These are phyloP conservation scores for Calonectria leucothoes DNA, from an alignment of 2,329 filamentous ascomycete genomes.

Conservation along the genomic window DNA sequence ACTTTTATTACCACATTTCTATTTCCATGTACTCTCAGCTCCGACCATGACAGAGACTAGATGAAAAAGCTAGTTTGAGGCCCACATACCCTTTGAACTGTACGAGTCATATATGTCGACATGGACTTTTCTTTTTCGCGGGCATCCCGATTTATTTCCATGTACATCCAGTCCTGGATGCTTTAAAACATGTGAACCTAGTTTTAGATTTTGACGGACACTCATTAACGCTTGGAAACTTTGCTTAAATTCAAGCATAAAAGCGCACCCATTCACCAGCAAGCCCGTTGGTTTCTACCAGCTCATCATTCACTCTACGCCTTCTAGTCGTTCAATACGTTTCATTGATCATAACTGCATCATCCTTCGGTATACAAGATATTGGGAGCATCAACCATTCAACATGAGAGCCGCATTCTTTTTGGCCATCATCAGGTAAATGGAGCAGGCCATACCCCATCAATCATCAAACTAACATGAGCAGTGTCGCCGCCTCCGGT, in stretches of 20 bases:
- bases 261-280: background rate
- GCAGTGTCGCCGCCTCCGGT: background rate
- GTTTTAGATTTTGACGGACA: background rate
- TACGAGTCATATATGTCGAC: too few relatives aligned
- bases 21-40: too few relatives aligned
- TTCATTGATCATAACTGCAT: too few relatives aligned
- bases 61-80: too few relatives aligned
- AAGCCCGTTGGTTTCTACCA: background rate
- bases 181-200: background rate
- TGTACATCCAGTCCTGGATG: too few relatives aligned
- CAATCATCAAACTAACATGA: background rate
- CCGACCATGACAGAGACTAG: too few relatives aligned
- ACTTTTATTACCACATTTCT: too few relatives aligned
- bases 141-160: too few relatives aligned
- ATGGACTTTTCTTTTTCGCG: too few relatives aligned
- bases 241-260: background rate
- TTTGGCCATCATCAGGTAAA: background rate
- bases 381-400: background rate
- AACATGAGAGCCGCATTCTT: background rate
- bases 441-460: background rate
- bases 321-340: too few relatives aligned
- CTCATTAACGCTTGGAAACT: background rate
- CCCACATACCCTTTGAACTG: too few relatives aligned
- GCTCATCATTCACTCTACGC: background rate
- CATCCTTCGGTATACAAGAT: background rate